Conservation (phyloP, 495 filamentous ascomycete species). For the Entonaema liquescens region DNA sequence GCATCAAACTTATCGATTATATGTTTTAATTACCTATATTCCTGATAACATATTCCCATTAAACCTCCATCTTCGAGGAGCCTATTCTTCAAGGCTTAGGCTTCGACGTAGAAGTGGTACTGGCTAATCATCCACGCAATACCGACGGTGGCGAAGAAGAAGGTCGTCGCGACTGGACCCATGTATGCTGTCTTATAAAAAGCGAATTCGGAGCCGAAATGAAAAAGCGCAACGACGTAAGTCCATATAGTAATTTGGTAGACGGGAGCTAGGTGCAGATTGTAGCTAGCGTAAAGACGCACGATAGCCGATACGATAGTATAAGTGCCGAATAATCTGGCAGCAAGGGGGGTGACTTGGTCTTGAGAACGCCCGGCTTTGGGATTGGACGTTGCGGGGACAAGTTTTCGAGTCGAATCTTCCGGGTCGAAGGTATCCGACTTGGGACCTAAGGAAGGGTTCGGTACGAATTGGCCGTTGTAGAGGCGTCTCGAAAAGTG, state of each 20-base stretch:
- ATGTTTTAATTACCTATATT: background rate
- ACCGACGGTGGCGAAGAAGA: conserved; percentile 74
- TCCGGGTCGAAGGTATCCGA: conserved; percentile 52
- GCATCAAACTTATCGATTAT: background rate
- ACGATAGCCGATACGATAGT: conserved; percentile 80
- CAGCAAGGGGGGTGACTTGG: conserved; percentile 74
- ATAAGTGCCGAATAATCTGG: conserved; percentile 91
- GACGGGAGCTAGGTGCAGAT: conserved; percentile 72
- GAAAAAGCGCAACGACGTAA: conserved; percentile 77
- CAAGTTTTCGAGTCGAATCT: conserved; percentile 53
- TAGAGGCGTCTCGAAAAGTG: conserved; percentile 82
- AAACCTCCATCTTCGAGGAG: background rate
- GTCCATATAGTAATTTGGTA: conserved; percentile 85
- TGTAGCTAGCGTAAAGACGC: conserved; percentile 85
- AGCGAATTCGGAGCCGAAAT: conserved; percentile 85
- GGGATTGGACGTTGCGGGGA: conserved; percentile 53
- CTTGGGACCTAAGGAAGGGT: conserved; percentile 47
- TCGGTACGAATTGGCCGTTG: conserved; percentile 60
- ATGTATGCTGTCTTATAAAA: conserved; percentile 75
- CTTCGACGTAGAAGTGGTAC: conserved; percentile 68
- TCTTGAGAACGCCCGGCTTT: conserved; percentile 58
- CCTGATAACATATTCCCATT: background rate
- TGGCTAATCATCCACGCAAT: conserved; percentile 85
- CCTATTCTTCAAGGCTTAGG: conserved; percentile 14
- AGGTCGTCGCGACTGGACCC: conserved; percentile 74